These are phyloP conservation scores for Suhomyces anneliseae DNA, from an alignment of 1,139 yeast genomes.

Conservation along the genomic window DNA sequence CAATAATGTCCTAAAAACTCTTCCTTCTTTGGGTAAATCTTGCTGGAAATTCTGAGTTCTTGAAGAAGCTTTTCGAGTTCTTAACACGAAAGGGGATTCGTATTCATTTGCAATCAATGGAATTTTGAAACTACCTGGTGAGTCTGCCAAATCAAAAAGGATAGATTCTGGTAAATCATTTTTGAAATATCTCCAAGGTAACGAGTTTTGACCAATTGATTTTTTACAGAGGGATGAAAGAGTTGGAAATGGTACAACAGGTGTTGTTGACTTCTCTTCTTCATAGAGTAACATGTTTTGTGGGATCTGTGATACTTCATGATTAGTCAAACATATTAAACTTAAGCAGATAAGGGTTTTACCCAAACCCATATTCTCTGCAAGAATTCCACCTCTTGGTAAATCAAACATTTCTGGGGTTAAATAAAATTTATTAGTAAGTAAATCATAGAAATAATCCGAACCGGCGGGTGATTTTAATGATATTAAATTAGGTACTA, in stretches of 20 bases:
- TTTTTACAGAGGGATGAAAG: slow-evolving; percentile 41
- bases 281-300: slow-evolving; percentile 23
- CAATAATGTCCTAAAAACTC: slow-evolving; percentile 26
- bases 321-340: slow-evolving; percentile 54
- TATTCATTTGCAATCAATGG: slow-evolving; percentile 24
- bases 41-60: slow-evolving; percentile 14
- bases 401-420: slow-evolving; percentile 43
- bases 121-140: slow-evolving; percentile 48
- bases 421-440: slow-evolving; percentile 23
- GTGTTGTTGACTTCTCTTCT: slow-evolving; percentile 1
- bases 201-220: slow-evolving; percentile 43
- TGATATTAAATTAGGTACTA: slow-evolving; percentile 46
- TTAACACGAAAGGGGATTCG: slow-evolving; percentile 20
- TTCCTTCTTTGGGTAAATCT: slow-evolving; percentile 19
- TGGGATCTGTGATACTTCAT: slow-evolving; percentile 52
- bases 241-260: background rate
- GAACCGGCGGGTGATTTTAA: slow-evolving; percentile 23
- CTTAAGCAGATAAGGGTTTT: slow-evolving; percentile 69
- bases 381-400: slow-evolving; percentile 68
- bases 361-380: slow-evolving; percentile 79
- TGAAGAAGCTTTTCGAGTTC: slow-evolving; percentile 18
- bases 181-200: slow-evolving; percentile 57
- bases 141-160: slow-evolving; percentile 27
- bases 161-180: slow-evolving; percentile 48
- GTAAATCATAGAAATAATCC: slow-evolving; percentile 36